Evolutionary conservation across 768 basidiomycete species (phyloP).

Genomic region (Hirschioporus abietinus): DNA sequence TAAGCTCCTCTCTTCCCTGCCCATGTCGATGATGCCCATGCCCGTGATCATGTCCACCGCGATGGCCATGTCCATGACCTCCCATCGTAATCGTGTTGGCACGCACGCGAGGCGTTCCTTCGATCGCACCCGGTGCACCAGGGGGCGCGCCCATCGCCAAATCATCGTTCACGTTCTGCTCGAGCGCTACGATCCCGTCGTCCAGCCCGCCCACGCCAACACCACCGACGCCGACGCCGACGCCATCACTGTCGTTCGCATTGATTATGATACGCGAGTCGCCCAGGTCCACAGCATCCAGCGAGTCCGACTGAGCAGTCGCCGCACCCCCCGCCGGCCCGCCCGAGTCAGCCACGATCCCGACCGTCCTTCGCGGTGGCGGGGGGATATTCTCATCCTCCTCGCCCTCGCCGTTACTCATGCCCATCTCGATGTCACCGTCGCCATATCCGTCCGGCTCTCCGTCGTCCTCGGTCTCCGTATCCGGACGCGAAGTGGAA

Average conservation of each 20-base stretch:
- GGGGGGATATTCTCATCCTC: conserved; percentile 18
- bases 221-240: conserved; percentile 53
- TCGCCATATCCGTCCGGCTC: conserved; percentile 55
- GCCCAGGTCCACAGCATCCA: conserved; percentile 30
- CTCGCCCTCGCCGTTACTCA: conserved; percentile 13
- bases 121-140: conserved; percentile 81
- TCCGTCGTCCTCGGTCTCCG: conserved; percentile 76
- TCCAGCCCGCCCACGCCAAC: conserved; percentile 29
- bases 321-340: conserved; percentile 14
- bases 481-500: conserved; percentile 57
- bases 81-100: conserved; percentile 14
- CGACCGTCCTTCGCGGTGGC: conserved; percentile 39
- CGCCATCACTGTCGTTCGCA: conserved; percentile 24
- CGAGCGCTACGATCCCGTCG: conserved; percentile 70
- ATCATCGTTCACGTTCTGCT: conserved; percentile 64
- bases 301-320: conserved; percentile 23
- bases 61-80: conserved; percentile 25
- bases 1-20: conserved; percentile 12
- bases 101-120: conserved; percentile 21
- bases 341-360: conserved; percentile 39
- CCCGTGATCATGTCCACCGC: conserved; percentile 49
- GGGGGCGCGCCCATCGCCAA: conserved; percentile 89
- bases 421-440: conserved; percentile 27
- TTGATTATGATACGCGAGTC: conserved; percentile 52
- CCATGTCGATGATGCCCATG: conserved; percentile 44